phyloP scores from a whole-genome alignment of 1,284 basidiomycete genomes.

The Puccinia triticina region DNA sequence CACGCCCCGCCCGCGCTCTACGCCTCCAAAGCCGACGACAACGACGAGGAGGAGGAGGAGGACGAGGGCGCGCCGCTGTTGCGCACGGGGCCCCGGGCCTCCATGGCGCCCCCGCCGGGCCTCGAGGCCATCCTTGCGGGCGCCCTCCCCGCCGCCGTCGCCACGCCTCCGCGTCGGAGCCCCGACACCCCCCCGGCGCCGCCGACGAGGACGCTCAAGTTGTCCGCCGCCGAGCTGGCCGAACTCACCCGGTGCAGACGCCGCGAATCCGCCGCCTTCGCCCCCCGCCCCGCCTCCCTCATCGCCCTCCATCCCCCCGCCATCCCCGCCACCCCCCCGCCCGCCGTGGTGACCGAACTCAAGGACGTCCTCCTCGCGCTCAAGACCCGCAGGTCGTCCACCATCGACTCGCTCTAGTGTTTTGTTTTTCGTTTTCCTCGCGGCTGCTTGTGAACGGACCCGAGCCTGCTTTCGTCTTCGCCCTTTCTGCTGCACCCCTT shows the following conservation, averaged over 20 bases:
- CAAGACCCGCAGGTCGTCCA: slow-evolving; percentile 18
- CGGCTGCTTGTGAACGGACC: no score
- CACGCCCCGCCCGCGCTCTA: background rate
- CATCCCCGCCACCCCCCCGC: no score
- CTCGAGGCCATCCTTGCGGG: slow-evolving; percentile 33
- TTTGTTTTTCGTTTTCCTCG: background rate
- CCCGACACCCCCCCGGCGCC: background rate
- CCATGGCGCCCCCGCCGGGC: background rate
- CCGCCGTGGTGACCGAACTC: slow-evolving; percentile 44
- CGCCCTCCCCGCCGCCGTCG: background rate
- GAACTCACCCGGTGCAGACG: slow-evolving; percentile 1
- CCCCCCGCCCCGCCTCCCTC: background rate
- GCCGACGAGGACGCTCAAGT: background rate
- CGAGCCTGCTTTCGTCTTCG: no score
- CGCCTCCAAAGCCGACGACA: background rate
- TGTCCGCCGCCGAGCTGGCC: slow-evolving; percentile 22
- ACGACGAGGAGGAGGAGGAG: background rate
- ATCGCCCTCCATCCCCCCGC: background rate
- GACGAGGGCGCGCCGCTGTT: background rate
- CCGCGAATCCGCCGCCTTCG: slow-evolving; percentile 12
- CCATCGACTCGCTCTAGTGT: background rate
- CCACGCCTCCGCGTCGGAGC: no score
- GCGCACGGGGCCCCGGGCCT: no score
- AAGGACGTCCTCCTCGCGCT: slow-evolving; percentile 40
- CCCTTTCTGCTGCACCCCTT: no score